Percentiles rank a stretch among this genome's conserved stretches.
phyloP scores from a whole-genome alignment of 495 filamentous ascomycete species.

The Xylaria curta region DNA sequence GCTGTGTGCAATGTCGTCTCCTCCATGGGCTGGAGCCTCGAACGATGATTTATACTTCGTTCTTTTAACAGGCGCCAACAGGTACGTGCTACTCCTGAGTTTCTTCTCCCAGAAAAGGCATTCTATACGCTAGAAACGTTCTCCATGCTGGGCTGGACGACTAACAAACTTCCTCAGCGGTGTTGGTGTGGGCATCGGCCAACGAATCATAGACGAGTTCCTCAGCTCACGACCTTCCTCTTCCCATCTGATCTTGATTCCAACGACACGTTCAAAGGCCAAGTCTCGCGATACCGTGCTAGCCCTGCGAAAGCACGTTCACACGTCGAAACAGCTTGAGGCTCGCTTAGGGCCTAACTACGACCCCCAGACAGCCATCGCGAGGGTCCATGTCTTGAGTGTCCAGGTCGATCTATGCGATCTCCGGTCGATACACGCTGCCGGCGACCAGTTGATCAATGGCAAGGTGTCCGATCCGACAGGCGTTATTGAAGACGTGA shows the following conservation, averaged over 20 bases:
- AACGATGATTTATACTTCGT: conserved; percentile 57
- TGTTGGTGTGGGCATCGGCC: conserved; percentile 84
- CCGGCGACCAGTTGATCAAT: conserved; percentile 54
- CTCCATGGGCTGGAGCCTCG: conserved; percentile 59
- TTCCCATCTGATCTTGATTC: conserved; percentile 68
- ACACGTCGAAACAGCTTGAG: conserved; percentile 43
- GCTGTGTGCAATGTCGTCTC: conserved; percentile 43
- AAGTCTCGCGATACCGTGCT: conserved; percentile 67
- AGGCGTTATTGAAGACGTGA: conserved; percentile 48
- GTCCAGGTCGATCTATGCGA: conserved; percentile 64
- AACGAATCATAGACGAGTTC: conserved; percentile 92
- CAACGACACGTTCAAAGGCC: conserved; percentile 65
- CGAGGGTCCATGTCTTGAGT: conserved; percentile 61
- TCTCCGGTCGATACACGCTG: conserved; percentile 54
- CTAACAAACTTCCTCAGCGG: conserved; percentile 63
- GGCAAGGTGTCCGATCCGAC: conserved; percentile 56
- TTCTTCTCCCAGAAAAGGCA: background rate
- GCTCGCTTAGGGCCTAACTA: conserved; percentile 50
- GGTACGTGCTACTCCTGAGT: conserved; percentile 50
- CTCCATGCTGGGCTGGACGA: background rate
- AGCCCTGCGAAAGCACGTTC: conserved; percentile 60
- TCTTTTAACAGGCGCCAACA: conserved; percentile 77
- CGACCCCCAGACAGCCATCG: conserved; percentile 49
- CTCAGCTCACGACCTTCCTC: conserved; percentile 66
- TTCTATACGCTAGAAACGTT: background rate